These are phyloP conservation scores for Dictyostelium firmibasis DNA, from an alignment of 78 protist species.

Conservation along the genomic window DNA sequence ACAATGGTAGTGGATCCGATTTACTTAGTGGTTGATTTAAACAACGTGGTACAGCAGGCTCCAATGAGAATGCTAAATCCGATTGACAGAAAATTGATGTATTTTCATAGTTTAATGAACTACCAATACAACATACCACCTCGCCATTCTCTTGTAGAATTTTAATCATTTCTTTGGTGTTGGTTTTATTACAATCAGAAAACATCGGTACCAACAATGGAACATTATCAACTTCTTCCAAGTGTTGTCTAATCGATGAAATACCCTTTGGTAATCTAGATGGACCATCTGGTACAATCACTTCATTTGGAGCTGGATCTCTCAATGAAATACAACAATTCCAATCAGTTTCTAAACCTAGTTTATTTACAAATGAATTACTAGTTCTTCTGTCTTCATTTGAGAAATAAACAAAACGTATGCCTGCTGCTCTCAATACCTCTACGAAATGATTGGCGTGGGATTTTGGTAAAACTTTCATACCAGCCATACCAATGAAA, in stretches of 20 bases:
- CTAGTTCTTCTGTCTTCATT: constrained; percentile 45
- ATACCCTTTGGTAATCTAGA: constrained; percentile 85
- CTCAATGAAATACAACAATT: constrained; percentile 78
- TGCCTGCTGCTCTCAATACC: constrained; percentile 65
- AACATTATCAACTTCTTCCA: constrained; percentile 77
- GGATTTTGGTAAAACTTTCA: constrained; percentile 60
- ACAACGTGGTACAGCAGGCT: constrained; percentile 77
- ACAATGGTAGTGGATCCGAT: constrained; percentile 58
- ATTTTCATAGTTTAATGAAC: constrained; percentile 78
- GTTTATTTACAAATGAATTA: constrained; percentile 71
- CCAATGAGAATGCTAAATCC: constrained; percentile 67
- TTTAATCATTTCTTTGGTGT: constrained; percentile 73
- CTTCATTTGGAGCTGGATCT: constrained; percentile 70
- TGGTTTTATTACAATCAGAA: constrained; percentile 45
- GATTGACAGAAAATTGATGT: constrained; percentile 75
- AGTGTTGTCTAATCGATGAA: constrained; percentile 62
- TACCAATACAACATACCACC: constrained; percentile 86
- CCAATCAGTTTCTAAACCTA: constrained; percentile 90
- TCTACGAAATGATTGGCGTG: constrained; percentile 75
- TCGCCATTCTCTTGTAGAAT: constrained; percentile 86
- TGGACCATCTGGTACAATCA: constrained; percentile 57
- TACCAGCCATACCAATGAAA: constrained; percentile 80
- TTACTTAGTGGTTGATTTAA: constrained; percentile 27
- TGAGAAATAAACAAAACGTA: constrained; percentile 76
- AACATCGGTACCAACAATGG: constrained; percentile 88